These are phyloP conservation scores for Penicillium sclerotigenum DNA, from an alignment of 2,329 filamentous ascomycete species.

Conservation along the genomic window DNA sequence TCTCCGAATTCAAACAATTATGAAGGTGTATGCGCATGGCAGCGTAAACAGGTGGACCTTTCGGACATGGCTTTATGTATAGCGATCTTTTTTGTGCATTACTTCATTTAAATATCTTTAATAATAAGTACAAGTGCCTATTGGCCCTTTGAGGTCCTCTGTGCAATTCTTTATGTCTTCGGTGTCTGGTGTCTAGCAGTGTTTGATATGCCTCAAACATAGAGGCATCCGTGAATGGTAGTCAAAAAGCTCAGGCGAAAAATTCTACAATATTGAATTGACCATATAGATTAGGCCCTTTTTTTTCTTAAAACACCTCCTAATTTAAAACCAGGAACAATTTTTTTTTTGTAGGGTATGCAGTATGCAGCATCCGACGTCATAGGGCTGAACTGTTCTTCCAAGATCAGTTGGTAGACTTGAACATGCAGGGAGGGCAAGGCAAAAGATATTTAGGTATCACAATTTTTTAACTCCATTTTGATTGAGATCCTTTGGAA, in stretches of 20 bases:
- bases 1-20: not conserved
- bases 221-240: no score
- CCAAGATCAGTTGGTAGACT: no score
- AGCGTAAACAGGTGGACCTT: not conserved
- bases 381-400: slow-evolving; percentile 4
- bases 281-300: not conserved
- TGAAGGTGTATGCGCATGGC: not conserved
- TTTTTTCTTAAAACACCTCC: no score
- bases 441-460: not conserved
- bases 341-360: not conserved
- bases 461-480: not conserved
- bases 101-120: not conserved
- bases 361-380: not conserved
- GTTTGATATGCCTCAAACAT: not conserved
- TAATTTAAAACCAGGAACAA: no score
- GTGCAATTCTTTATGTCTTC: not conserved
- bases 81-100: not conserved
- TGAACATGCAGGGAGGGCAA: no score
- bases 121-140: not conserved
- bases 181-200: no score
- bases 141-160: not conserved
- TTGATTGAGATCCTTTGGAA: not conserved
- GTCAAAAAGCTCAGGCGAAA: no score
- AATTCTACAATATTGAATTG: not conserved
- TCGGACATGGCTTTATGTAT: not conserved